These are phyloP conservation scores for Diplotaxis tenuifolia DNA, from an alignment of 345 rosid species.

Conservation along the genomic window DNA sequence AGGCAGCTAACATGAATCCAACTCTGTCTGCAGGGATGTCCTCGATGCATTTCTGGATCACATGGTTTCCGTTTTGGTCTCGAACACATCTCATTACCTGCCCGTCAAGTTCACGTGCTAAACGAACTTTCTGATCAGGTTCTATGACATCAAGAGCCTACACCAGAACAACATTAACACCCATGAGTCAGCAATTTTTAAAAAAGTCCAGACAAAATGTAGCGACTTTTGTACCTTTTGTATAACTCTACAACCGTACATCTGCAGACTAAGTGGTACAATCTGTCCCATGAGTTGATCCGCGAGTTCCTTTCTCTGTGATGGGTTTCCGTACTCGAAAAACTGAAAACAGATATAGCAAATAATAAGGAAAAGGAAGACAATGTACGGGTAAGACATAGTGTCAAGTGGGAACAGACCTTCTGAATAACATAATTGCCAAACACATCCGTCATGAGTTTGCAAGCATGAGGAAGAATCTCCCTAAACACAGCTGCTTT, in stretches of 20 bases:
- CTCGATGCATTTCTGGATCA: slow-evolving; percentile 82
- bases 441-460: slow-evolving; percentile 71
- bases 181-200: background rate
- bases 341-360: slow-evolving; percentile 41
- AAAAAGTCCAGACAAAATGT: background rate
- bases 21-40: slow-evolving; percentile 54
- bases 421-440: slow-evolving; percentile 78
- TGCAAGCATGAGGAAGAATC: slow-evolving; percentile 62
- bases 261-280: slow-evolving; percentile 61
- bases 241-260: slow-evolving; percentile 78
- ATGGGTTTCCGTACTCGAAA: slow-evolving; percentile 58
- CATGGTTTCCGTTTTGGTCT: slow-evolving; percentile 89
- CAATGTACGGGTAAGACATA: background rate
- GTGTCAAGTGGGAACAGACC: slow-evolving; percentile 36
- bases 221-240: slow-evolving; percentile 50
- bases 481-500: slow-evolving; percentile 62
- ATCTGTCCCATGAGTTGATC: slow-evolving; percentile 61
- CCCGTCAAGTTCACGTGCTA: slow-evolving; percentile 71
- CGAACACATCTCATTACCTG: slow-evolving; percentile 77
- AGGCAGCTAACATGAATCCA: slow-evolving; percentile 57
- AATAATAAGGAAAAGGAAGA: slow-evolving; percentile 8
- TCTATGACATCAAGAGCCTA: slow-evolving; percentile 79
- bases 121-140: slow-evolving; percentile 61
- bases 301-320: slow-evolving; percentile 64
- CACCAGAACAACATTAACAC: slow-evolving; percentile 15